Base-by-base conservation (phyloP, 2,329 filamentous ascomycete genomes). In the Claviceps cyperi region DNA sequence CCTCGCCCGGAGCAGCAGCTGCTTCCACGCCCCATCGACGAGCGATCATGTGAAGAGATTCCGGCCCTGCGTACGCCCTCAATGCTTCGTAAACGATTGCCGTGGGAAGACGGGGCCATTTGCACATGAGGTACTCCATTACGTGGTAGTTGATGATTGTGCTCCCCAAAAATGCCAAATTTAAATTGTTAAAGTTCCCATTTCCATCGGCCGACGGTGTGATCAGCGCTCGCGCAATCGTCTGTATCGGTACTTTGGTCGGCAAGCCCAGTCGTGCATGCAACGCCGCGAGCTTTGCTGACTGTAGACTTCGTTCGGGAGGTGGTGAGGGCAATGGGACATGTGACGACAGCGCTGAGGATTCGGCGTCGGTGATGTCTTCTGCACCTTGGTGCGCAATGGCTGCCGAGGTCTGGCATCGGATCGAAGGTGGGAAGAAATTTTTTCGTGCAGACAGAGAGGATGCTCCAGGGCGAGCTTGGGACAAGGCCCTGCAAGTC, bases 1-100 rank as follows among this genome's bases (percentile, higher is more conserved):
- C 91, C 52, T 80, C 80, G 47, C 91, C 92, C 0, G 92, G 92
- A 19, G 81, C 83, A 11, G 85, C 86, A n/a, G 87, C 91, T 43
- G 75, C 70, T 65, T 97, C 91, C 15, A 97, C 81, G 68, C 92
- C 92, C 92, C 92, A 98, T 69, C 92, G 85, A 54, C 76, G 73
- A 15, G 86, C 80, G 56, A 97, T 77, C 19, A 81, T 73, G 48
- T 82, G 72, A 45, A 97, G 75, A 1, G 90, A 81, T 56, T 81
- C 78, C 5, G 80, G 76, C 4, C 92, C 92, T 45, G 83, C 77
- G 64, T 88, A 97, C 45, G 86, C 89, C 60, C 84, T 83, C 72
- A 94, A 83, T 35, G 88, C 84, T 49, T 89, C 81, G 68, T 88
- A 94, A 48, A 95, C 71, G 51, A 98, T 84, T n/a, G 77, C 69